A percentile compares a stretch with the other conserved stretches of the same genome.
Evolutionary conservation across 2,329 filamentous ascomycete genomes (phyloP).

Genomic region (Emergomyces pasteurianus): DNA sequence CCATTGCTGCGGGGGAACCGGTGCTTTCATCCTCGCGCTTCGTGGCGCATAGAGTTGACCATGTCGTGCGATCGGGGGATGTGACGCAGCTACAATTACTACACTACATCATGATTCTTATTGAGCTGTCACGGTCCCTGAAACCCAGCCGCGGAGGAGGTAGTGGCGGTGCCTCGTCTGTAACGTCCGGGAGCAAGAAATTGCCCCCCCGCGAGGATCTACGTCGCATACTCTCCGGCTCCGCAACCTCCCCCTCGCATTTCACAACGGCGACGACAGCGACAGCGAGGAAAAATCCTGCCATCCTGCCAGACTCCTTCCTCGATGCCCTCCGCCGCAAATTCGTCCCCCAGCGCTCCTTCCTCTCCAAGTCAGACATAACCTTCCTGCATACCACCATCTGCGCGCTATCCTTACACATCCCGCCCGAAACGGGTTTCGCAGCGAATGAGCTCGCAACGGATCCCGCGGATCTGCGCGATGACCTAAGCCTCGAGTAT

Average conservation of each 20-base stretch:
- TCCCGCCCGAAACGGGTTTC: conserved; percentile 28
- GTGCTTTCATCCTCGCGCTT: conserved; percentile 32
- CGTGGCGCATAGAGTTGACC: conserved; percentile 31
- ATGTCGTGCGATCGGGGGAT: conserved; percentile 28
- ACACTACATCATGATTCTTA: conserved; percentile 33
- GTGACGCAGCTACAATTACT: conserved; percentile 32
- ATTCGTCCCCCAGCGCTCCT: conserved; percentile 27
- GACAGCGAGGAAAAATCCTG: background rate
- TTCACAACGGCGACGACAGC: conserved; percentile 6
- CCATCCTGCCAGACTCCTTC: conserved; percentile 25
- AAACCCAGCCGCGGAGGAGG: conserved; percentile 16
- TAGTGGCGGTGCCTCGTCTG: conserved; percentile 11
- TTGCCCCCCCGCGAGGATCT: conserved; percentile 30
- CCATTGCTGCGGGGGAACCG: conserved; percentile 23
- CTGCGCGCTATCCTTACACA: conserved; percentile 35
- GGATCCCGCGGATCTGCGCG: conserved; percentile 33
- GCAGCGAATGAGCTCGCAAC: conserved; percentile 31
- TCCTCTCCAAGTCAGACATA: conserved; percentile 27
- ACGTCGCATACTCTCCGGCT: conserved; percentile 24
- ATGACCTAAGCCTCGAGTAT: conserved; percentile 32
- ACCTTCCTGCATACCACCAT: conserved; percentile 35
- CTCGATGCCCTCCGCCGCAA: conserved; percentile 30
- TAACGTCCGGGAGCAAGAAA: conserved; percentile 25
- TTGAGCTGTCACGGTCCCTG: conserved; percentile 30
- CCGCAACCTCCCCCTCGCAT: conserved; percentile 13